Percentiles rank a stretch among this genome's conserved stretches.
Conservation (phyloP, 2,329 filamentous ascomycete species). For the Westerdykella aurantiaca region DNA sequence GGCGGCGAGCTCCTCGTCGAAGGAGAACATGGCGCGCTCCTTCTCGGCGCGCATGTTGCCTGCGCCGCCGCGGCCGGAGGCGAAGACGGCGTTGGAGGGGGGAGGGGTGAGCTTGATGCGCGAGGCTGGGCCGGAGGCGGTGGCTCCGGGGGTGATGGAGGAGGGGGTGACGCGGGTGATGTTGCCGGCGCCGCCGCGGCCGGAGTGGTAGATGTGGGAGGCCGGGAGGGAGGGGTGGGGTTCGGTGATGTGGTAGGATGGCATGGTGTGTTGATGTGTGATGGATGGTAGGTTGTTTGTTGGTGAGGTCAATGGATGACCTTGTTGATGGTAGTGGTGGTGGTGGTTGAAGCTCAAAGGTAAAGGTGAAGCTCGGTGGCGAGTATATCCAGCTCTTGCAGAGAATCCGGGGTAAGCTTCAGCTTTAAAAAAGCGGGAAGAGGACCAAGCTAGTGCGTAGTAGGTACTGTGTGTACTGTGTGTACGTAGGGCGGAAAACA, state of each 20-base stretch:
- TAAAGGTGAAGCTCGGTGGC: slow-evolving; percentile 8
- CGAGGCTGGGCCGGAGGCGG: slow-evolving; percentile 44
- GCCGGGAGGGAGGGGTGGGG: slow-evolving; percentile 55
- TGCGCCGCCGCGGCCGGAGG: slow-evolving; percentile 61
- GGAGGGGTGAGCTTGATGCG: slow-evolving; percentile 45
- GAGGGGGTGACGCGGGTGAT: slow-evolving; percentile 50
- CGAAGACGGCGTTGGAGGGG: slow-evolving; percentile 50
- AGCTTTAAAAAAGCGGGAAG: too few relatives aligned
- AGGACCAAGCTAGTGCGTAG: too few relatives aligned
- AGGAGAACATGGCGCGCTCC: slow-evolving; percentile 59
- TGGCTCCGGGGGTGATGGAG: slow-evolving; percentile 46
- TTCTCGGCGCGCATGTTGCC: slow-evolving; percentile 55
- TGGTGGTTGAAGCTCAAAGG: slow-evolving; percentile 1
- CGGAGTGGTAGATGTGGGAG: slow-evolving; percentile 48
- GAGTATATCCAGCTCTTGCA: slow-evolving; percentile 2
- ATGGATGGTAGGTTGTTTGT: neutral
- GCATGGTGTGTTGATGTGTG: slow-evolving; percentile 20
- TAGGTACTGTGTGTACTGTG: too few relatives aligned
- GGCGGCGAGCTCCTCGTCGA: slow-evolving; percentile 60
- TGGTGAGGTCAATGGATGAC: neutral
- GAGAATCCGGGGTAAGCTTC: too few relatives aligned
- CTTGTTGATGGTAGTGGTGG: slow-evolving; percentile 6
- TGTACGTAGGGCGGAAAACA: too few relatives aligned
- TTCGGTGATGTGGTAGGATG: slow-evolving; percentile 53
- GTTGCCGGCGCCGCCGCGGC: slow-evolving; percentile 57